Conservation (phyloP, 768 basidiomycete species). For the Tylopilus sp. region DNA sequence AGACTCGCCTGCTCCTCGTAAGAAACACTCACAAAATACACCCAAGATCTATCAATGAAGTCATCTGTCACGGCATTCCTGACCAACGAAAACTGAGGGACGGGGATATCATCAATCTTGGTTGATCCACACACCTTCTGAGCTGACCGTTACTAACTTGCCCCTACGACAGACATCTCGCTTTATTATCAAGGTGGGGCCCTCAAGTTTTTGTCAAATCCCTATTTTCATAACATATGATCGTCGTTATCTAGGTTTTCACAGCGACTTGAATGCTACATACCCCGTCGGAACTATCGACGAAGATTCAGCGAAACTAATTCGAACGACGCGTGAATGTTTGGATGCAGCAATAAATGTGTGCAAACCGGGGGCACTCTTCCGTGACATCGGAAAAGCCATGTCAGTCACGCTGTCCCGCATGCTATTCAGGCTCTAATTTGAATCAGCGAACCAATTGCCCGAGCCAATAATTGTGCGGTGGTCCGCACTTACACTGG, state of each 20-base stretch:
- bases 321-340: conserved; percentile 76
- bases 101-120: conserved; percentile 96
- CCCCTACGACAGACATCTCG: conserved; percentile 56
- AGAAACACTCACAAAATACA: conserved; percentile 1
- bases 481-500: conserved; percentile 91
- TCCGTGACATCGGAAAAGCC: conserved; percentile 81
- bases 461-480: conserved; percentile 79
- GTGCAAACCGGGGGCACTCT: conserved; percentile 91
- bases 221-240: background rate
- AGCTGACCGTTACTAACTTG: conserved; percentile 15
- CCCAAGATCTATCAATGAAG: conserved; percentile 85
- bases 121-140: conserved; percentile 36
- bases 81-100: conserved; percentile 80
- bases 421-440: conserved; percentile 10
- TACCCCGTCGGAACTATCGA: conserved; percentile 88
- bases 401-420: conserved; percentile 56
- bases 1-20: conserved; percentile 14
- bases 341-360: conserved; percentile 87
- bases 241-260: conserved; percentile 55
- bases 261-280: conserved; percentile 90
- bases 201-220: conserved; percentile 12
- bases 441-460: conserved; percentile 70
- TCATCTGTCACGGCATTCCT: conserved; percentile 96
- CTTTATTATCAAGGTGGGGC: conserved; percentile 69
- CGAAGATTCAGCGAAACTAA: conserved; percentile 78